phyloP scores from a whole-genome alignment of 345 rosid genomes.

The Boechera retrofracta region DNA sequence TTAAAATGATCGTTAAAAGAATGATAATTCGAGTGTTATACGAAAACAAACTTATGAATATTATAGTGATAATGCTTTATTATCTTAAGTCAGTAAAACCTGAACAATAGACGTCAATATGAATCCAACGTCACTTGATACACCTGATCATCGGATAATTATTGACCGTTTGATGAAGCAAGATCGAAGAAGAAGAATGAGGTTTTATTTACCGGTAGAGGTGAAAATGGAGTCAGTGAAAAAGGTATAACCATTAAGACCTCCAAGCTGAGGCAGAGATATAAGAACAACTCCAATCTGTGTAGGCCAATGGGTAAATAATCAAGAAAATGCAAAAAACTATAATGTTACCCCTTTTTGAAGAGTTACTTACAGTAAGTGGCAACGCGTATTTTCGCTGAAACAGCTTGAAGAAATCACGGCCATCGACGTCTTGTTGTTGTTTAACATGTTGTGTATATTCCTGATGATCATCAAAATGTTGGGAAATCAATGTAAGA shows the following conservation, averaged over 20 bases:
- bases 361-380: slow-evolving; percentile 31
- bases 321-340: slow-evolving; percentile 4
- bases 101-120: slow-evolving; percentile 77
- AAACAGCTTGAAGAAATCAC: slow-evolving; percentile 32
- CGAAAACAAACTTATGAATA: not conserved
- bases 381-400: slow-evolving; percentile 37
- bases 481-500: slow-evolving; percentile 4
- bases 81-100: slow-evolving; percentile 47
- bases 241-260: slow-evolving; percentile 60
- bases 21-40: not conserved
- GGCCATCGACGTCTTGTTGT: slow-evolving; percentile 16
- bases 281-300: slow-evolving; percentile 79
- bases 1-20: not conserved
- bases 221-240: slow-evolving; percentile 60
- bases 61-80: not conserved
- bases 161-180: not conserved
- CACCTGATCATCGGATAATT: slow-evolving; percentile 52
- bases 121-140: slow-evolving; percentile 73
- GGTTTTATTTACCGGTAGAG: slow-evolving; percentile 53
- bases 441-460: slow-evolving; percentile 32
- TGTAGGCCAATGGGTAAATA: not conserved
- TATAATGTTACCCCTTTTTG: not conserved
- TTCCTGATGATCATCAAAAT: slow-evolving; percentile 21
- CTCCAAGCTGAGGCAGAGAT: slow-evolving; percentile 84
- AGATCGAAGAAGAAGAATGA: not conserved